Evolutionary conservation across 1,139 yeast genomes (phyloP).

Genomic region (Yamadazyma friedrichii): DNA sequence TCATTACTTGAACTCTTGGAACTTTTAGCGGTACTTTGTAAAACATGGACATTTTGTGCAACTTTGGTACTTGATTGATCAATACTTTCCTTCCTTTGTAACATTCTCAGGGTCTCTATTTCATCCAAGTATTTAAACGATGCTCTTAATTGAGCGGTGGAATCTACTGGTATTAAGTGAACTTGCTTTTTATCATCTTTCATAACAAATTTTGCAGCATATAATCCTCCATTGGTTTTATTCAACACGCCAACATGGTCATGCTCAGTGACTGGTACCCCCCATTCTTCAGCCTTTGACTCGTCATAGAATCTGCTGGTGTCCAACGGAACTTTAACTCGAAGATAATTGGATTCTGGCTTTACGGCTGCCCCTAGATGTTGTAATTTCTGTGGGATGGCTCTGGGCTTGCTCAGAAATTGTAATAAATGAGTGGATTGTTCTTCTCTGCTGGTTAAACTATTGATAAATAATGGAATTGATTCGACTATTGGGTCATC

Average conservation of each 20-base stretch:
- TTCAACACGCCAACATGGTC: conserved; percentile 68
- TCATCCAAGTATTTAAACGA: conserved; percentile 75
- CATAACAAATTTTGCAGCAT: conserved; percentile 32
- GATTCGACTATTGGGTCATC: conserved; percentile 81
- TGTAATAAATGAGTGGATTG: conserved; percentile 50
- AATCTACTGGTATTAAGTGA: conserved; percentile 63
- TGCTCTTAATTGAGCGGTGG: conserved; percentile 79
- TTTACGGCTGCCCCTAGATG: conserved; percentile 52
- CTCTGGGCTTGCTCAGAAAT: conserved; percentile 67
- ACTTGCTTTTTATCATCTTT: conserved; percentile 37
- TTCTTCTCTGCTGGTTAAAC: conserved; percentile 20
- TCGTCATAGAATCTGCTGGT: conserved; percentile 64
- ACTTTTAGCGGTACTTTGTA: conserved; percentile 41
- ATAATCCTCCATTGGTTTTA: conserved; percentile 50
- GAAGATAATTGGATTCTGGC: conserved; percentile 54
- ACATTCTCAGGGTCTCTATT: conserved; percentile 27
- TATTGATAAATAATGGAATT: conserved; percentile 57
- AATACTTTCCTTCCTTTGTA: conserved; percentile 24
- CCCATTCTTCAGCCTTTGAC: conserved; percentile 63
- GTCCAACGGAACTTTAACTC: conserved; percentile 70
- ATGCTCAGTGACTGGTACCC: conserved; percentile 55
- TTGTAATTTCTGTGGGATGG: conserved; percentile 38
- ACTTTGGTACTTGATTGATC: conserved; percentile 26
- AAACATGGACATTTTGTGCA: conserved; percentile 37
- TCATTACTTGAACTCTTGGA: conserved; percentile 69